These are phyloP conservation scores for Phytophthora hybrid DNA, from an alignment of 352 stramenopile genomes.

Conservation along the genomic window DNA sequence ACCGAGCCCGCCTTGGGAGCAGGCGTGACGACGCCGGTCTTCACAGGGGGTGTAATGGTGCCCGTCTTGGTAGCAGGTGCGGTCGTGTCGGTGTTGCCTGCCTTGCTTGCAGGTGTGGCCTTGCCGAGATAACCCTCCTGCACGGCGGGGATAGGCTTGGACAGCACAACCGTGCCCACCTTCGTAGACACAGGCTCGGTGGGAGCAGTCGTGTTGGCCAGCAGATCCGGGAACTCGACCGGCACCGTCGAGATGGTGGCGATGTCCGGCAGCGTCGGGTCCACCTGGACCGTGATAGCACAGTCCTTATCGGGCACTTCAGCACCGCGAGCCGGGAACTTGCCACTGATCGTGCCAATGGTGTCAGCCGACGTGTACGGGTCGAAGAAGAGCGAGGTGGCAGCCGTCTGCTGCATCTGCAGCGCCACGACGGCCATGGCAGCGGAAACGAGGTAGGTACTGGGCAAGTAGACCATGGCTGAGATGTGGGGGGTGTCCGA, in stretches of 20 bases:
- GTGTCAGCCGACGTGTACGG: conserved; percentile 16
- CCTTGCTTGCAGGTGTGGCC: conserved; percentile 1
- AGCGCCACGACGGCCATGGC: conserved; percentile 24
- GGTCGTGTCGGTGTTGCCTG: neutral
- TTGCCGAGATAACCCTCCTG: conserved; percentile 20
- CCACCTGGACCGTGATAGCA: conserved; percentile 18
- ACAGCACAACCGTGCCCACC: conserved; percentile 32
- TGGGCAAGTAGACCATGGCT: conserved; percentile 38
- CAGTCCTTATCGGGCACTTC: conserved; percentile 23
- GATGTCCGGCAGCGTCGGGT: conserved; percentile 41
- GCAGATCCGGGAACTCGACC: conserved; percentile 17
- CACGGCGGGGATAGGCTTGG: conserved; percentile 15
- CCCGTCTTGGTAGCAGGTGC: conserved; percentile 17
- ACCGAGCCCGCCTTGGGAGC: neutral
- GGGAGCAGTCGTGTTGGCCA: conserved; percentile 28
- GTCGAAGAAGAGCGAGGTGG: conserved; percentile 31
- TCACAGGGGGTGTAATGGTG: neutral
- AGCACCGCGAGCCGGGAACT: conserved; percentile 20
- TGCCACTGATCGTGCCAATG: conserved; percentile 14
- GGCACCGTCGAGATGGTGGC: conserved; percentile 28
- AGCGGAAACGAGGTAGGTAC: conserved; percentile 38
- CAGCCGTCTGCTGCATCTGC: conserved; percentile 32
- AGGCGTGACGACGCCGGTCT: conserved; percentile 11
- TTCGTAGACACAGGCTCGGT: conserved; percentile 30
- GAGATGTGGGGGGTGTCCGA: neutral